Conservation (phyloP, 176 grass and related monocot species). For the Zea luxurians region DNA sequence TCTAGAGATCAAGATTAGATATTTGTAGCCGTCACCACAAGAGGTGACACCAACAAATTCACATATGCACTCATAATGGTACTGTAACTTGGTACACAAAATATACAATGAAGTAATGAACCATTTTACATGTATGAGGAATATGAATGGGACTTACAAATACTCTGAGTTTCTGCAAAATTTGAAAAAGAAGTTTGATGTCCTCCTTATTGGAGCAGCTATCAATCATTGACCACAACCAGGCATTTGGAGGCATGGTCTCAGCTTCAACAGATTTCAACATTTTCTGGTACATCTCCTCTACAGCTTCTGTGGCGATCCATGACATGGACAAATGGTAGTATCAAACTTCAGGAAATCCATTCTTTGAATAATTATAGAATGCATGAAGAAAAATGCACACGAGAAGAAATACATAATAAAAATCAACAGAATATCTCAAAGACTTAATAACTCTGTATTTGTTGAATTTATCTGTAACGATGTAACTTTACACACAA, state of each 20-base stretch:
- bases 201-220: slow-evolving; percentile 77
- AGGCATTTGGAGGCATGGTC: slow-evolving; percentile 97
- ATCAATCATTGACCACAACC: slow-evolving; percentile 84
- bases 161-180: slow-evolving; percentile 81
- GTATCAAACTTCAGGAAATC: not conserved
- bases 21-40: not conserved
- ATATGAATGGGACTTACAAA: slow-evolving; percentile 62
- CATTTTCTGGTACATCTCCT: slow-evolving; percentile 88
- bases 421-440: not conserved
- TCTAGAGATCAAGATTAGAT: not conserved
- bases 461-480: not conserved
- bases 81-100: slow-evolving; percentile 3
- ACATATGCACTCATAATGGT: slow-evolving; percentile 5
- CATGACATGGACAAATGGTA: slow-evolving; percentile 23
- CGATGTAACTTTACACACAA: not conserved
- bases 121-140: not conserved
- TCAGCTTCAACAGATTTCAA: slow-evolving; percentile 74
- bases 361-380: slow-evolving; percentile 1
- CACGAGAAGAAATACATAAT: not conserved
- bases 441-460: not conserved
- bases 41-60: not conserved
- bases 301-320: slow-evolving; percentile 58
- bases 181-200: slow-evolving; percentile 83
- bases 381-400: not conserved
- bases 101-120: not conserved